Base-by-base conservation (phyloP, 495 filamentous ascomycete genomes). In the Aspergillus indologenus region DNA sequence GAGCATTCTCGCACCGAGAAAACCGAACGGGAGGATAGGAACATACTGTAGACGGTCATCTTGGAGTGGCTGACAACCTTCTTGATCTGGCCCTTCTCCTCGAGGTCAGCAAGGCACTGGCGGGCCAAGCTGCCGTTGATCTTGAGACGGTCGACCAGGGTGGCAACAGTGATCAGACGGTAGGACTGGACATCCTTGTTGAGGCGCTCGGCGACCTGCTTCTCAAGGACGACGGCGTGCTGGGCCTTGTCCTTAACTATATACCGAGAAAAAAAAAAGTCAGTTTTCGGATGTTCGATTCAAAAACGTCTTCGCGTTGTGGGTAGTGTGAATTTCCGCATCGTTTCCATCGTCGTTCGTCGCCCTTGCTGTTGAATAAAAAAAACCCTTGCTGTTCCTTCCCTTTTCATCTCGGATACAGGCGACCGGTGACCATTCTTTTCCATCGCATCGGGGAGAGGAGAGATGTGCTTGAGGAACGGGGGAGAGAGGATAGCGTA, bases 241-340 rank as follows among this genome's bases (percentile, higher is more conserved):
- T 98, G 89, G 77, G 95, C 93, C 91, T 99, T 99, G 86, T 99
- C 95, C 92, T 99, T 99, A 82, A 99, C 95, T 96, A 61, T 75
- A 71, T 18, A 53, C 22, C 14, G 40, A 45, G 31, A 60, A 61
- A n/a, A 56, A 65, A 20, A 20, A 45, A 52, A 50, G 61, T 75
- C 57, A 77, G 74, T 62, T 62, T 15, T 8, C 4, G 26, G 26
- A 4, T 29, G 26, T 29, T 29, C 26, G 26, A n/a, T n/a, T n/a
- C n/a, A n/a, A 29, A 29, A 29, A 4, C 26, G 3, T 29, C 26
- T 3, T 29, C 26, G 3, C 26, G 26, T 4, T 29, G 26, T 29
- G 9, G 26, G 26, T 29, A 9, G 3, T 4, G 26, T 3, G 26
- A 24, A 50, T 14, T 15, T 3, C 20, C 23, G 15, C 6, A 24